phyloP scores from a whole-genome alignment of 1,139 yeast species.

The Saccharomyces hybrid region DNA sequence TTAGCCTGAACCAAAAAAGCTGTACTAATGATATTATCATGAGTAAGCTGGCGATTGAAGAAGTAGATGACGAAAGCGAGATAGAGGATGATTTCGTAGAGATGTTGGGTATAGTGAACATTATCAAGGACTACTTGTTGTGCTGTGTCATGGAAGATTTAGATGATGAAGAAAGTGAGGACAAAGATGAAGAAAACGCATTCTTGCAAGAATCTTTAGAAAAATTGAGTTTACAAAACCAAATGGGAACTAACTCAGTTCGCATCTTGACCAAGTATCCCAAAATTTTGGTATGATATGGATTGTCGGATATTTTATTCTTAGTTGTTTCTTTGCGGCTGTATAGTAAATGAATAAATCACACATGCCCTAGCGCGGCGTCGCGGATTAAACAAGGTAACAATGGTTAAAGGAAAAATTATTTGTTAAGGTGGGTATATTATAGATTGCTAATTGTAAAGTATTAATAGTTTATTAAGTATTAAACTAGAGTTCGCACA shows the following conservation, averaged over 20 bases:
- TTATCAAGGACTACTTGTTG: slow-evolving; percentile 25
- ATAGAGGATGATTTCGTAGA: slow-evolving; percentile 10
- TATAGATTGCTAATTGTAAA: neutral
- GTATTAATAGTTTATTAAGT: neutral
- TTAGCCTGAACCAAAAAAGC: slow-evolving; percentile 24
- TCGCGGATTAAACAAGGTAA: neutral
- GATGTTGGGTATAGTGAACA: slow-evolving; percentile 16
- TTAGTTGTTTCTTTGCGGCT: neutral
- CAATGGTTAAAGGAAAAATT: neutral
- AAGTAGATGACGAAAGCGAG: slow-evolving; percentile 7
- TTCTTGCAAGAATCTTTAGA: neutral
- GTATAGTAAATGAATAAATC: neutral
- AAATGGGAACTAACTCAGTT: neutral
- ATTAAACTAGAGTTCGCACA: neutral
- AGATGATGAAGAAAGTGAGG: slow-evolving; percentile 9
- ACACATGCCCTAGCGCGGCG: neutral
- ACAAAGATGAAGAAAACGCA: slow-evolving; percentile 3
- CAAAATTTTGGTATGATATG: slow-evolving; percentile 7
- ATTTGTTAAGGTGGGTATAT: neutral
- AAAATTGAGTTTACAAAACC: neutral
- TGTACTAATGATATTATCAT: slow-evolving; percentile 10
- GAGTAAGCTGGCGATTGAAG: slow-evolving; percentile 5
- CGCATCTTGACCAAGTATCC: slow-evolving; percentile 11
- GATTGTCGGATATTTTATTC: neutral
- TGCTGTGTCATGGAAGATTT: slow-evolving; percentile 27